Evolutionary conservation across 805 yeast genomes (phyloP).

Genomic region (Cyberlindnera xishuangbannaensis): DNA sequence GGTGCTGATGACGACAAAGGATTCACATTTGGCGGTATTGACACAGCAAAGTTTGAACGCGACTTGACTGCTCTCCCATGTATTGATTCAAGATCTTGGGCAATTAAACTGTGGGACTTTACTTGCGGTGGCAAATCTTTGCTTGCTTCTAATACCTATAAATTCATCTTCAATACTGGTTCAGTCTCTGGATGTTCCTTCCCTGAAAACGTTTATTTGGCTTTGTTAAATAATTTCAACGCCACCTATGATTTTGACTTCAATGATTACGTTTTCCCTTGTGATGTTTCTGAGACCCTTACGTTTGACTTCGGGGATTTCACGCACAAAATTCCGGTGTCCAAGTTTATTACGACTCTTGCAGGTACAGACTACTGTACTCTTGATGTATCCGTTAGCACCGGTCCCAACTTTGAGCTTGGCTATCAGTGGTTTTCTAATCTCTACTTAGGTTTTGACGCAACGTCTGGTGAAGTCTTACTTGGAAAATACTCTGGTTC

Average conservation of each 20-base stretch:
- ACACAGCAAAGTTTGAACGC: slow-evolving; percentile 41
- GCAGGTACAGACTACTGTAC: slow-evolving; percentile 15
- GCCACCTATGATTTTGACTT: slow-evolving; percentile 12
- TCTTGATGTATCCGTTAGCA: slow-evolving; percentile 7
- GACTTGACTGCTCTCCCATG: slow-evolving; percentile 20
- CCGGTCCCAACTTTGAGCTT: slow-evolving; percentile 10
- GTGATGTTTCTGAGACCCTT: slow-evolving; percentile 9
- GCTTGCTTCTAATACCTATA: slow-evolving; percentile 9
- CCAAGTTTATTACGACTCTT: slow-evolving; percentile 10
- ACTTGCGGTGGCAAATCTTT: slow-evolving; percentile 12
- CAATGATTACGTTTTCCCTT: slow-evolving; percentile 12
- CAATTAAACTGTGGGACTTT: slow-evolving; percentile 24
- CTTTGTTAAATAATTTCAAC: slow-evolving; percentile 9
- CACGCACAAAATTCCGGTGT: slow-evolving; percentile 7
- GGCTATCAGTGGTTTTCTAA: slow-evolving; percentile 16
- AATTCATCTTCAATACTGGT: slow-evolving; percentile 16
- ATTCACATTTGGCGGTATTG: slow-evolving; percentile 46
- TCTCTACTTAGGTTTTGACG: slow-evolving; percentile 16
- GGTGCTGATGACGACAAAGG: slow-evolving; percentile 8
- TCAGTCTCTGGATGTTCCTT: slow-evolving; percentile 14
- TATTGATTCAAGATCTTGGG: slow-evolving; percentile 7
- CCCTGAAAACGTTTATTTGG: slow-evolving; percentile 12
- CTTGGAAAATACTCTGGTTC: slow-evolving; percentile 12
- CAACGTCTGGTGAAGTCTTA: slow-evolving; percentile 11
- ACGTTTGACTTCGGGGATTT: slow-evolving; percentile 16